phyloP scores from a whole-genome alignment of 108 stramenopile genomes.

The Skeletonema menzelii region DNA sequence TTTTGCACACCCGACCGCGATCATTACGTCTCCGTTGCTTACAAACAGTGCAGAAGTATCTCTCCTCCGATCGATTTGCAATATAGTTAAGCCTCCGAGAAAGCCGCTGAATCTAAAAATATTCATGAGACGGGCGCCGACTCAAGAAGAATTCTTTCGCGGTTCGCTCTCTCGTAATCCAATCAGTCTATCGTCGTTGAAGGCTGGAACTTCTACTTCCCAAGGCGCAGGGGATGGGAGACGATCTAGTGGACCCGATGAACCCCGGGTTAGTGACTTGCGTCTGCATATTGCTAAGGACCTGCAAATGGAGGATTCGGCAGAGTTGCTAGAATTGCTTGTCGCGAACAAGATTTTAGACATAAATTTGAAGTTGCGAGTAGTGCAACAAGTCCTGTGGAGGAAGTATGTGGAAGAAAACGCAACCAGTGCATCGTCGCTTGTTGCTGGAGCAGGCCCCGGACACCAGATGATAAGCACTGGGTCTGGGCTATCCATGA shows the following conservation, averaged over 20 bases:
- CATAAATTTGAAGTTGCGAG: constrained; percentile 69
- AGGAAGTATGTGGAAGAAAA: constrained; percentile 50
- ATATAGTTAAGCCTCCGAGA: constrained; percentile 76
- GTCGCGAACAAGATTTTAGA: constrained; percentile 86
- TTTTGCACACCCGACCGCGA: constrained; percentile 10
- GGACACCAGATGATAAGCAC: constrained; percentile 53
- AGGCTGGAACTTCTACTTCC: constrained; percentile 20
- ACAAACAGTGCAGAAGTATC: constrained; percentile 49
- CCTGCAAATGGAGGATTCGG: constrained; percentile 83
- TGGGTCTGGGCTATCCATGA: constrained; percentile 68
- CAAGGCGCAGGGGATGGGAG: constrained; percentile 2
- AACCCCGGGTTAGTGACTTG: constrained; percentile 75
- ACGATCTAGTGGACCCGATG: constrained; percentile 28
- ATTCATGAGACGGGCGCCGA: constrained; percentile 76
- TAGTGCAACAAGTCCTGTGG: constrained; percentile 80
- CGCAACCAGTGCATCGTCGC: constrained; percentile 52
- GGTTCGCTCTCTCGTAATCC: constrained; percentile 78
- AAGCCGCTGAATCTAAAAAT: constrained; percentile 84
- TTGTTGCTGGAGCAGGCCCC: constrained; percentile 46
- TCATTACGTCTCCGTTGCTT: constrained; percentile 30
- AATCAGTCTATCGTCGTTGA: constrained; percentile 54
- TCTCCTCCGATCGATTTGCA: constrained; percentile 56
- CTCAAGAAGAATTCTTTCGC: constrained; percentile 88
- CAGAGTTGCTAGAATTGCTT: constrained; percentile 76
- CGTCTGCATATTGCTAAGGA: constrained; percentile 79